A percentile compares a stretch with the other conserved stretches of the same genome.
phyloP scores from a whole-genome alignment of 805 yeast species.

The Nakazawaea wyomingensis region DNA sequence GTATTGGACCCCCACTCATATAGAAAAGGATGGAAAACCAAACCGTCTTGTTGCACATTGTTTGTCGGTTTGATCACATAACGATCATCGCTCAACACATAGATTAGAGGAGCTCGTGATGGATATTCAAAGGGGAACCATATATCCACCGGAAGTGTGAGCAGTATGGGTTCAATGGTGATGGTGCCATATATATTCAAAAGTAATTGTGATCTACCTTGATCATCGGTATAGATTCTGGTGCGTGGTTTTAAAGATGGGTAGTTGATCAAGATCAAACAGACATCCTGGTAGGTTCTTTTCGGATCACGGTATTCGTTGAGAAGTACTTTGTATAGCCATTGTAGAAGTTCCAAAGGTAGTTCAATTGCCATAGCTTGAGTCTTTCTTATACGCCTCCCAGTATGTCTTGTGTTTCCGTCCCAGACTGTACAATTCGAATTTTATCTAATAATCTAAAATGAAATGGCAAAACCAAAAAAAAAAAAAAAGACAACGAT shows the following conservation, averaged over 20 bases:
- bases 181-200: slow-evolving; percentile 61
- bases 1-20: slow-evolving; percentile 47
- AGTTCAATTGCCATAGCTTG: slow-evolving; percentile 14
- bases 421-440: too few relatives aligned
- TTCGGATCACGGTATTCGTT: slow-evolving; percentile 60
- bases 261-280: slow-evolving; percentile 44
- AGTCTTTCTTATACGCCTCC: slow-evolving; percentile 14
- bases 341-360: slow-evolving; percentile 42
- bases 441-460: too few relatives aligned
- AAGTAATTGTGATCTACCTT: slow-evolving; percentile 56
- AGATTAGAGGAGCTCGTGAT: slow-evolving; percentile 57
- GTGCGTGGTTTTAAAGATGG: slow-evolving; percentile 65
- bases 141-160: slow-evolving; percentile 55
- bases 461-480: background rate
- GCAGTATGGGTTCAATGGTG: slow-evolving; percentile 24
- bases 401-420: too few relatives aligned
- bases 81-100: slow-evolving; percentile 46
- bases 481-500: background rate
- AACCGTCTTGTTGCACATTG: slow-evolving; percentile 66
- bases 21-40: slow-evolving; percentile 62
- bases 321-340: slow-evolving; percentile 54
- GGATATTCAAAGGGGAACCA: slow-evolving; percentile 82
- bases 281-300: slow-evolving; percentile 57
- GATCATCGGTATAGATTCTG: slow-evolving; percentile 48
- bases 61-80: slow-evolving; percentile 54